Percentiles rank a stretch among this genome's conserved stretches.
Conservation (phyloP, 164 flowering plant genomes). For the Brasenia schreberi region DNA sequence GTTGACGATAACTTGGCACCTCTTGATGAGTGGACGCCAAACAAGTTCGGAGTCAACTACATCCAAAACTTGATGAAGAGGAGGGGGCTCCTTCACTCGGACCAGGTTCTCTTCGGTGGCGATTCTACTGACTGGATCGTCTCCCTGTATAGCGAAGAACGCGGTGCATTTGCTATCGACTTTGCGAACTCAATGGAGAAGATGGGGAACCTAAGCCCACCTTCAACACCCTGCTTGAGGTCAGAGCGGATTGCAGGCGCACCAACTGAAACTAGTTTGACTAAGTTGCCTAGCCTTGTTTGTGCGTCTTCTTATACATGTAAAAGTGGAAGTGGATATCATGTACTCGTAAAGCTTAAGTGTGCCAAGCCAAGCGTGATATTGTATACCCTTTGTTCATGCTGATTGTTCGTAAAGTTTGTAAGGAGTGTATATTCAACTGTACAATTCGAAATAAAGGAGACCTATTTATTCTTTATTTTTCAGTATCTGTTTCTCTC, state of each 20-base stretch:
- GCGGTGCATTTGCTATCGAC: slow-evolving; percentile 8
- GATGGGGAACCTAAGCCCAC: slow-evolving; percentile 20
- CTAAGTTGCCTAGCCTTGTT: too few species aligned
- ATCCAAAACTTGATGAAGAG: slow-evolving; percentile 13
- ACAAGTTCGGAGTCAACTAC: slow-evolving; percentile 18
- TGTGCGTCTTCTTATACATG: too few species aligned
- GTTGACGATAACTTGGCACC: slow-evolving; percentile 21
- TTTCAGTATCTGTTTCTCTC: too few species aligned
- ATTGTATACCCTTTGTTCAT: too few species aligned
- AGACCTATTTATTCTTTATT: too few species aligned
- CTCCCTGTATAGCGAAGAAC: slow-evolving; percentile 4
- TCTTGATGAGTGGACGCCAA: slow-evolving; percentile 21
- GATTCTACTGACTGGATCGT: slow-evolving; percentile 15
- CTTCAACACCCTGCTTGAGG: slow-evolving; percentile 15
- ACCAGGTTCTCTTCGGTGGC: slow-evolving; percentile 21
- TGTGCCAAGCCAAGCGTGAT: too few species aligned
- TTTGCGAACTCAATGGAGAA: slow-evolving; percentile 23
- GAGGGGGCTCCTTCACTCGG: slow-evolving; percentile 27
- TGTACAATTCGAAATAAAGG: too few species aligned
- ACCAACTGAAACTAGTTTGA: slow-evolving; percentile 4
- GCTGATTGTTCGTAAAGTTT: too few species aligned
- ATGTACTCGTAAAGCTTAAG: too few species aligned
- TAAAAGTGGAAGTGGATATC: too few species aligned
- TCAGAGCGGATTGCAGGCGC: slow-evolving; percentile 11
- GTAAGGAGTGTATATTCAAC: too few species aligned